Conservation (phyloP, 768 basidiomycete species). For the Suillus subalutaceus region DNA sequence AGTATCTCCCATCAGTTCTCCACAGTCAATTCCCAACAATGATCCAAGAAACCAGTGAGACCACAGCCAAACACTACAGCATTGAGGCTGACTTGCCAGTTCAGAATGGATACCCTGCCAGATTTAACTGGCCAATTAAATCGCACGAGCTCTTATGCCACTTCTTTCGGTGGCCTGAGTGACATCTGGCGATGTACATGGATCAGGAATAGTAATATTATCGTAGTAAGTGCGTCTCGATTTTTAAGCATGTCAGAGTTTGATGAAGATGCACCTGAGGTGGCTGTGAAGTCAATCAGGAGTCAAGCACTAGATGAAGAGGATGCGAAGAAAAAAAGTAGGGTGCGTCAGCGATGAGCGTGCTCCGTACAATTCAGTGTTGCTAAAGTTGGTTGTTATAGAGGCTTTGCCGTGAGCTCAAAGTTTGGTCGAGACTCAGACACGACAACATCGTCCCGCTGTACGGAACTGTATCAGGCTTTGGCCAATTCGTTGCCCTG, state of each 20-base stretch:
- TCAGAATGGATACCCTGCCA: not conserved
- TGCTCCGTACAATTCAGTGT: not conserved
- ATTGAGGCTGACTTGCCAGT: not conserved
- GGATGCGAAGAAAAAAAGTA: constrained; percentile 16
- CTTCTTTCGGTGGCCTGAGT: constrained; percentile 33
- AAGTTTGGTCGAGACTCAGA: constrained; percentile 26
- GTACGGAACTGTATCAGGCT: constrained; percentile 24
- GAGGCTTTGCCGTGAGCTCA: constrained; percentile 27
- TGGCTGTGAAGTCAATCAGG: constrained; percentile 14
- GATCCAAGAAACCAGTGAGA: not conserved
- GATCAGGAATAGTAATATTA: not conserved
- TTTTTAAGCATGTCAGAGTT: not conserved
- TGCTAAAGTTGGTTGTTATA: constrained; percentile 3
- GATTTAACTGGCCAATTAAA: constrained; percentile 22
- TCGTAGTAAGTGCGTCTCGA: not conserved
- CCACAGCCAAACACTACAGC: not conserved
- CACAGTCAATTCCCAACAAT: not conserved
- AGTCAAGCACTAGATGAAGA: constrained; percentile 9
- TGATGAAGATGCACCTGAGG: constrained; percentile 5
- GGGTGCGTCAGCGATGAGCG: constrained; percentile 3
- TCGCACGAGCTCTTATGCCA: constrained; percentile 23
- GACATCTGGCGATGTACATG: constrained; percentile 31
- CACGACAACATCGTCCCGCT: constrained; percentile 29
- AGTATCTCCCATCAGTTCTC: not conserved
- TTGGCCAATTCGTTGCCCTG: constrained; percentile 30